phyloP scores from a whole-genome alignment of 1,284 basidiomycete genomes.

The Trichosporon ovoides region DNA sequence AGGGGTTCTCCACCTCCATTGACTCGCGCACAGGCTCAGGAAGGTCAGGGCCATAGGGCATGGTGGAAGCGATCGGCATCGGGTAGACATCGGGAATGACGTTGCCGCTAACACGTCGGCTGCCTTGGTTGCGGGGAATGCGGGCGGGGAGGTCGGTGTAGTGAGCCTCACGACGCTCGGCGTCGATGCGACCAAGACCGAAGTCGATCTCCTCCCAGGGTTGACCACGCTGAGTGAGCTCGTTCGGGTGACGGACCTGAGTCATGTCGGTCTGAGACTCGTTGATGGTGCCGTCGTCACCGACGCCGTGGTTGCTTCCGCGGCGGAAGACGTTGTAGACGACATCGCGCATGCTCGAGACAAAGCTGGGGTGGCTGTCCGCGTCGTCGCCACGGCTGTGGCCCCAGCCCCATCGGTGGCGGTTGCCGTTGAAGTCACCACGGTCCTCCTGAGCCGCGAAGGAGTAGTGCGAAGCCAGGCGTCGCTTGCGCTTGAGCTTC shows the following conservation, averaged over 20 bases:
- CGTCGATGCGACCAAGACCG: conserved; percentile 46
- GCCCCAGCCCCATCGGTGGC: conserved; percentile 32
- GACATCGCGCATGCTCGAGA: conserved; percentile 21
- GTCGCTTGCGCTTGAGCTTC: conserved; percentile 37
- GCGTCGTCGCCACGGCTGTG: conserved; percentile 37
- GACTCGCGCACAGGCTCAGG: conserved; percentile 1
- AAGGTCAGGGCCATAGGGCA: conserved; percentile 16
- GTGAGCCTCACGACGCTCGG: conserved; percentile 22
- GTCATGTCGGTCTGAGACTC: conserved; percentile 24
- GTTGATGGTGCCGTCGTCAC: conserved; percentile 21
- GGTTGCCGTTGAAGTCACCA: conserved; percentile 28
- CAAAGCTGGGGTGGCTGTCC: conserved; percentile 22
- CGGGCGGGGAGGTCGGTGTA: conserved; percentile 21
- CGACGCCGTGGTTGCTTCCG: conserved; percentile 17
- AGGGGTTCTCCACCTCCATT: conserved; percentile 4
- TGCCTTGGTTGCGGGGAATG: conserved; percentile 1
- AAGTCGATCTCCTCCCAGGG: conserved; percentile 51
- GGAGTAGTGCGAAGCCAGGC: conserved; percentile 46
- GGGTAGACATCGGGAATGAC: conserved; percentile 17
- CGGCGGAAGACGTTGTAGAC: conserved; percentile 26
- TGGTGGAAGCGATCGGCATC: conserved; percentile 25
- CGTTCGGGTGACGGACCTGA: conserved; percentile 18
- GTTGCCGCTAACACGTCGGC: conserved; percentile 8
- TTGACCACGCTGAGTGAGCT: conserved; percentile 27
- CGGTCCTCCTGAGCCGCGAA: conserved; percentile 43